These are phyloP conservation scores for Ganoderma sp. DNA, from an alignment of 1,284 basidiomycete species.

Conservation along the genomic window DNA sequence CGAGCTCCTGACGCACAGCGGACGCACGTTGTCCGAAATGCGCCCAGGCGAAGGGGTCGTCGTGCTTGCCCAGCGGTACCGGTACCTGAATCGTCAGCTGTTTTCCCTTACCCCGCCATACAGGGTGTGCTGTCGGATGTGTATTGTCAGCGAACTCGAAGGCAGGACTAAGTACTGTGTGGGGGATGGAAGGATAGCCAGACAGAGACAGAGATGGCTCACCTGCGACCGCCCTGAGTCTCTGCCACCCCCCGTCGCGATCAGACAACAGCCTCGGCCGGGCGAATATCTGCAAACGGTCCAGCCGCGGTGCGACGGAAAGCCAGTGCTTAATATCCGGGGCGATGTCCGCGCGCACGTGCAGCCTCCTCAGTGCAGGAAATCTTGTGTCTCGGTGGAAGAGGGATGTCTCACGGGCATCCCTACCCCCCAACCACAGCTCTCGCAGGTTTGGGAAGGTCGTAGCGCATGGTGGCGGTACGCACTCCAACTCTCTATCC, in stretches of 20 bases:
- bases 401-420: not conserved
- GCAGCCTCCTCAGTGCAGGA: not conserved
- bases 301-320: not conserved
- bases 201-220: not conserved
- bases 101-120: not conserved
- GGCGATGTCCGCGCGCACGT: not conserved
- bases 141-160: not conserved
- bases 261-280: not conserved
- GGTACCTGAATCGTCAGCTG: not conserved
- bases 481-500: not conserved
- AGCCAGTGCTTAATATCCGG: not conserved
- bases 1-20: not conserved
- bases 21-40: not conserved
- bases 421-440: slow-evolving; percentile 1
- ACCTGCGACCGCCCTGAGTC: not conserved
- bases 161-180: no score
- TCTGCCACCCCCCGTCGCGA: not conserved
- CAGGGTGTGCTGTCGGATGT: not conserved
- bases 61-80: not conserved
- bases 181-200: not conserved
- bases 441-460: not conserved
- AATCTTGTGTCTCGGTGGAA: not conserved
- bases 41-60: not conserved
- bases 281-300: not conserved
- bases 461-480: not conserved